Percentiles rank a stretch among this genome's conserved stretches.
Conservation (phyloP, 345 rosid genomes). For the Fremontodendron californicum region DNA sequence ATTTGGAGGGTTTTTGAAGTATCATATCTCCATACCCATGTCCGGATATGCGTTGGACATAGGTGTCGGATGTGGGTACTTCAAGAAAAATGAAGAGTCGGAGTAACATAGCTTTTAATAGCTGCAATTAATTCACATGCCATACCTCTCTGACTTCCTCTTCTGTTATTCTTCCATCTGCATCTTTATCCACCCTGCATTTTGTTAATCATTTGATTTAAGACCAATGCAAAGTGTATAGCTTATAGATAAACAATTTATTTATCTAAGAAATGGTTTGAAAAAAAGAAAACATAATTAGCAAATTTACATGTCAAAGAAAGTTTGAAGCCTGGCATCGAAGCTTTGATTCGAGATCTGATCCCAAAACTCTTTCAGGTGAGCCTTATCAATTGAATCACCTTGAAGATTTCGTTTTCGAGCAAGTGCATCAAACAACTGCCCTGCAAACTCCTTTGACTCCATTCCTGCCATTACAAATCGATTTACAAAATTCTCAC, state of each 20-base stretch:
- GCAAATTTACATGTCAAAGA: slow-evolving; percentile 61
- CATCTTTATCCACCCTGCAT: slow-evolving; percentile 84
- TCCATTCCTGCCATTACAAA: slow-evolving; percentile 54
- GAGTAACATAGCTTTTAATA: too few relatives aligned
- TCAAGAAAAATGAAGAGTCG: too few relatives aligned
- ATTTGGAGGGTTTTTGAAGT: too few relatives aligned
- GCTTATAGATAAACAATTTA: not conserved
- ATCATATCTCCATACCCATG: too few relatives aligned
- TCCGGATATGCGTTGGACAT: too few relatives aligned
- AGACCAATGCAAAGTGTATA: not conserved
- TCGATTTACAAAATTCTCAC: not conserved
- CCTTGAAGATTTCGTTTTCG: slow-evolving; percentile 47
- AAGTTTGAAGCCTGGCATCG: slow-evolving; percentile 64
- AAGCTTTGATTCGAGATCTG: slow-evolving; percentile 72
- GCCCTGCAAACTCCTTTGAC: slow-evolving; percentile 66
- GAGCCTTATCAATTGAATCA: slow-evolving; percentile 46
- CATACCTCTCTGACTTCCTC: slow-evolving; percentile 68
- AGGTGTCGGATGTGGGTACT: too few relatives aligned
- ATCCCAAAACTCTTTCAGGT: slow-evolving; percentile 67
- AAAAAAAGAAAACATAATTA: not conserved
- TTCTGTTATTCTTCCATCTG: slow-evolving; percentile 75
- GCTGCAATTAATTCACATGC: not conserved
- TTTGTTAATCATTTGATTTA: not conserved
- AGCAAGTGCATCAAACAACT: slow-evolving; percentile 65
- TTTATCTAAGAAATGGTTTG: not conserved